phyloP scores from a whole-genome alignment of 2,329 filamentous ascomycete genomes.

The Zopfia rhizophila region DNA sequence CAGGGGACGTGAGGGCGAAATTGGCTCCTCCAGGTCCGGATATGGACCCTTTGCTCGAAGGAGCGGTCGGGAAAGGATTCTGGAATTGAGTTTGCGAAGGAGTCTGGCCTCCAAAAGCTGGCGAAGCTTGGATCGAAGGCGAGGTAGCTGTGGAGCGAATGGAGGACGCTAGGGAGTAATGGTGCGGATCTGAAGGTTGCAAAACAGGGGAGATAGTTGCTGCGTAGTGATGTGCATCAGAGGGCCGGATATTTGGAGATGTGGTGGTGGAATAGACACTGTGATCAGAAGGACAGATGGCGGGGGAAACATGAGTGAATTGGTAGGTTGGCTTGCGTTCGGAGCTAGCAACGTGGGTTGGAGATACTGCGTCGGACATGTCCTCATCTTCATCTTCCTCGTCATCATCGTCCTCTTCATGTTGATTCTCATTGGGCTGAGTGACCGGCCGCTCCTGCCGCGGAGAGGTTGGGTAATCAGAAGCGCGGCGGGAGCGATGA shows the following conservation, averaged over 20 bases:
- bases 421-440: conserved; percentile 33
- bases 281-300: conserved; percentile 50
- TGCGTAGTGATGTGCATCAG: conserved; percentile 57
- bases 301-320: conserved; percentile 44
- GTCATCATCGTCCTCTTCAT: conserved; percentile 56
- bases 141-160: conserved; percentile 48
- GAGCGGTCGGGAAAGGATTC: conserved; percentile 41
- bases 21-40: conserved; percentile 37
- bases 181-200: conserved; percentile 58
- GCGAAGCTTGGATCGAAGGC: conserved; percentile 47
- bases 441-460: conserved; percentile 27
- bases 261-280: conserved; percentile 51
- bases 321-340: conserved; percentile 31
- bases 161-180: conserved; percentile 56
- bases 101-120: conserved; percentile 55
- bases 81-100: conserved; percentile 40
- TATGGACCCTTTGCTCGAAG: conserved; percentile 34
- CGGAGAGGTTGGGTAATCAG: conserved; percentile 41
- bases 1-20: conserved; percentile 50
- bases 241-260: conserved; percentile 51
- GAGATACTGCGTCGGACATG: conserved; percentile 50
- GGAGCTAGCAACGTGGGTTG: conserved; percentile 30
- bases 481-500: conserved; percentile 38
- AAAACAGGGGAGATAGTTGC: conserved; percentile 49
- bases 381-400: conserved; percentile 62